Evolutionary conservation across 768 basidiomycete species (phyloP).

Genomic region (Sarcodon aspratus): DNA sequence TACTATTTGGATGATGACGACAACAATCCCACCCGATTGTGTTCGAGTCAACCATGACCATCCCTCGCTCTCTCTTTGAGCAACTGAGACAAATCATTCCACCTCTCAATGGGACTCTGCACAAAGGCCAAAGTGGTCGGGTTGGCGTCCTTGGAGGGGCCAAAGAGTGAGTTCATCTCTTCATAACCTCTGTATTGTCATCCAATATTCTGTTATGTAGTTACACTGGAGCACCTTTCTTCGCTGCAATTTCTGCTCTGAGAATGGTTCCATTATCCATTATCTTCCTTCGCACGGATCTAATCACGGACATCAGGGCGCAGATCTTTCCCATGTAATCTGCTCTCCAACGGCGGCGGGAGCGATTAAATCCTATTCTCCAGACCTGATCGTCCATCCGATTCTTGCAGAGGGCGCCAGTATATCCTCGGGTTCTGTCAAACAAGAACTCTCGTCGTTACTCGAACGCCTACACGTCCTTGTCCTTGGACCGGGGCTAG

Average conservation of each 20-base stretch:
- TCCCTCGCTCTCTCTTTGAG: conserved; percentile 29
- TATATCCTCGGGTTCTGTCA: conserved; percentile 35
- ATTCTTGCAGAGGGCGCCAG: conserved; percentile 66
- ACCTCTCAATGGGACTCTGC: conserved; percentile 76
- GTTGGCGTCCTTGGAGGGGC: conserved; percentile 93
- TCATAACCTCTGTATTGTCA: neutral
- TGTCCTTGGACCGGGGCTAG: conserved; percentile 89
- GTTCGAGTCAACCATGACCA: neutral
- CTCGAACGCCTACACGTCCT: conserved; percentile 85
- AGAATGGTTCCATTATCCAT: conserved; percentile 46
- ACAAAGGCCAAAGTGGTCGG: conserved; percentile 96
- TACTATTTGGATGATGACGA: neutral
- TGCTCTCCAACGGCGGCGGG: conserved; percentile 87
- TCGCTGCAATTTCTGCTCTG: conserved; percentile 84
- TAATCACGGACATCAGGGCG: conserved; percentile 41
- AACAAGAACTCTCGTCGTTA: conserved; percentile 47
- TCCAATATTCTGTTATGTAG: conserved; percentile 25
- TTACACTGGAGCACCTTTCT: conserved; percentile 96
- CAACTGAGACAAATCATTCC: conserved; percentile 81
- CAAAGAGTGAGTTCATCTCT: conserved; percentile 56
- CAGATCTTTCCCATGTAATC: conserved; percentile 93
- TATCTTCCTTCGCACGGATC: neutral
- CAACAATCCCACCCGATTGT: no score
- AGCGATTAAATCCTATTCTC: conserved; percentile 95
- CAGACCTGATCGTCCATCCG: conserved; percentile 95